These are phyloP conservation scores for Tuber calosporum DNA, from an alignment of 495 filamentous ascomycete species.

Conservation along the genomic window DNA sequence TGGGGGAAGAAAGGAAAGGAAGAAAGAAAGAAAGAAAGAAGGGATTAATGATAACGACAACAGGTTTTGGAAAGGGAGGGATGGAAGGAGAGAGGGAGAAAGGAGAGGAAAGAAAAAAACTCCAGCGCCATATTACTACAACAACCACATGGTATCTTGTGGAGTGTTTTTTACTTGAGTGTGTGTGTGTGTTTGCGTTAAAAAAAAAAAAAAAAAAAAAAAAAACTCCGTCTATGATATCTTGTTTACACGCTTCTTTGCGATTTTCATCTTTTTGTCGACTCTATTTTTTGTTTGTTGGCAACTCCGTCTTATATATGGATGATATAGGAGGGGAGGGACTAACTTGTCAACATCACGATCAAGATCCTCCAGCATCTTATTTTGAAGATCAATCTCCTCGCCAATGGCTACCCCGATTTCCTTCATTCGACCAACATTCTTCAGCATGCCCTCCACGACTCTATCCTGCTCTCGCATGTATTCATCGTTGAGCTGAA, in stretches of 20 bases:
- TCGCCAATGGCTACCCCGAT: conserved; percentile 77
- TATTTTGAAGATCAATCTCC: conserved; percentile 77
- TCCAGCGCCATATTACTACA: conserved; percentile 1
- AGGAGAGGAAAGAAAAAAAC: not conserved
- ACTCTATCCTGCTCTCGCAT: conserved; percentile 81
- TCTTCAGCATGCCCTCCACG: conserved; percentile 65
- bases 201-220: not conserved
- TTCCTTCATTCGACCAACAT: conserved; percentile 73
- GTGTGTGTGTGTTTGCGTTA: not conserved
- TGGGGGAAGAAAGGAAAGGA: not conserved
- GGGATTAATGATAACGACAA: not conserved
- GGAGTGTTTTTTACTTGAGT: not conserved
- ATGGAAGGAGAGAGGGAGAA: not conserved
- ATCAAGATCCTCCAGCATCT: conserved; percentile 67
- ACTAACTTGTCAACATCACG: conserved; percentile 59
- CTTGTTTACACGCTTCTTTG: conserved; percentile 71
- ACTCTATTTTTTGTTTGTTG: conserved; percentile 46
- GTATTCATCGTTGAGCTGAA: conserved; percentile 74
- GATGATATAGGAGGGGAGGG: conserved; percentile 8
- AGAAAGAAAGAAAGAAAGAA: not conserved
- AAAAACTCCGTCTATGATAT: conserved; percentile 49
- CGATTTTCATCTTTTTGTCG: conserved; percentile 69
- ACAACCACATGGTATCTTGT: not conserved
- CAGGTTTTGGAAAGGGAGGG: not conserved
- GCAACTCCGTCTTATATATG: conserved; percentile 12